Conservation (phyloP, 345 rosid species). For the Eucalyptus cloeziana region DNA sequence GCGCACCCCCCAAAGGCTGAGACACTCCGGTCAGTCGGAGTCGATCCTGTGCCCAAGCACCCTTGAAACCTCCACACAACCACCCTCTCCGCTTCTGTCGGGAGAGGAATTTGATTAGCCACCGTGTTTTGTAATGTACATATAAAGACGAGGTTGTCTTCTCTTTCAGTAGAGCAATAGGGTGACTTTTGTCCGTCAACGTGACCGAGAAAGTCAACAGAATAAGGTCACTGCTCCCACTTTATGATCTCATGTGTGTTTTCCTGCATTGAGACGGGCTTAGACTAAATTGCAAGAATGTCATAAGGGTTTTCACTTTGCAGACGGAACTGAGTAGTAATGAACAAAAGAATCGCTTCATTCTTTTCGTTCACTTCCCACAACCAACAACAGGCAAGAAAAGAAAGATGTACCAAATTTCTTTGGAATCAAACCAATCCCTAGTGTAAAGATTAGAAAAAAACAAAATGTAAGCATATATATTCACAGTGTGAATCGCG, state of each 20-base stretch:
- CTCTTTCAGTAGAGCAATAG: not conserved
- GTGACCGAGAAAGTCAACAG: not conserved
- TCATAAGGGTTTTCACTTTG: not conserved
- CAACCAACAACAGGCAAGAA: not conserved
- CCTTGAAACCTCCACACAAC: not conserved
- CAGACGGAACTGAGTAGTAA: not conserved
- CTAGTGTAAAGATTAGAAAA: not conserved
- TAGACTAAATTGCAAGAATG: not conserved
- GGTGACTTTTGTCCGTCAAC: not conserved
- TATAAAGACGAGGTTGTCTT: not conserved
- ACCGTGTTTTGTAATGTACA: not conserved
- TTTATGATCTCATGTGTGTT: not conserved
- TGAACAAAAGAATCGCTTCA: not conserved
- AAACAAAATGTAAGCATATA: not conserved
- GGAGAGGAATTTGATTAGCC: not conserved
- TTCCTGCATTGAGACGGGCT: not conserved
- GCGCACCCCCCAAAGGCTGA: slow-evolving; percentile 16
- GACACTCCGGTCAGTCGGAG: slow-evolving; percentile 46
- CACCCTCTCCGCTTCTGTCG: not conserved
- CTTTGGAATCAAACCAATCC: not conserved
- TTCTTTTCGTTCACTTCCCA: not conserved
- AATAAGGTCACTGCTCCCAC: not conserved
- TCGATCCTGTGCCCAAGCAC: slow-evolving; percentile 22
- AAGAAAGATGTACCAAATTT: not conserved
- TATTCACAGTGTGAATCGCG: not conserved